Percentiles rank a stretch among this genome's conserved stretches.
Conservation (phyloP, 108 stramenopile genomes). For the Fistulifera solaris region DNA sequence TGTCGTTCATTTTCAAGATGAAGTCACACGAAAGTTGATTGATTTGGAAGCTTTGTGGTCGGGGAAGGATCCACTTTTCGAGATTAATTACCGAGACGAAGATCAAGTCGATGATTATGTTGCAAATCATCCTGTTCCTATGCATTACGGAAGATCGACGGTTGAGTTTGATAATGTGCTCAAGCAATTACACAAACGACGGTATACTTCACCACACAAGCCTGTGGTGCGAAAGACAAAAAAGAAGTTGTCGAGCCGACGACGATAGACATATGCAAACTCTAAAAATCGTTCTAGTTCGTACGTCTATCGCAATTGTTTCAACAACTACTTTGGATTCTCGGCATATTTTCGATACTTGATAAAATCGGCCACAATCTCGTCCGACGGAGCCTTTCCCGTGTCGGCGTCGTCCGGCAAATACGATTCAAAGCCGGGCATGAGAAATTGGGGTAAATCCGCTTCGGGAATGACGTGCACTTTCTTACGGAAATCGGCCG, state of each 20-base stretch:
- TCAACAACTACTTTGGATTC: neutral
- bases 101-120: conserved; percentile 69
- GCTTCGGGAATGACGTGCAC: conserved; percentile 27
- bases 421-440: conserved; percentile 17
- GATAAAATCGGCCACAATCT: conserved; percentile 31
- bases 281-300: too few relatives aligned
- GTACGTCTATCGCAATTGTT: too few relatives aligned
- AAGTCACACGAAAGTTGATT: conserved; percentile 33
- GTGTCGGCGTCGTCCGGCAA: conserved; percentile 31
- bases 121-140: conserved; percentile 55
- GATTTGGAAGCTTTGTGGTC: conserved; percentile 72
- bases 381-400: conserved; percentile 16
- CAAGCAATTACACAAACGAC: neutral
- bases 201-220: conserved; percentile 5
- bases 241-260: neutral
- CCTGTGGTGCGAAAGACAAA: conserved; percentile 2
- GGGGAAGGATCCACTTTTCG: conserved; percentile 39
- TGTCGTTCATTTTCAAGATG: conserved; percentile 64
- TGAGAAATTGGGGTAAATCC: conserved; percentile 18
- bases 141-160: conserved; percentile 12
- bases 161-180: conserved; percentile 8
- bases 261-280: too few relatives aligned
- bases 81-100: conserved; percentile 33
- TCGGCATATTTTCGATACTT: conserved; percentile 17
- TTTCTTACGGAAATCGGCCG: conserved; percentile 25